These are phyloP conservation scores for Metarhizium anisopliae DNA, from an alignment of 2,329 filamentous ascomycete species.

Conservation along the genomic window DNA sequence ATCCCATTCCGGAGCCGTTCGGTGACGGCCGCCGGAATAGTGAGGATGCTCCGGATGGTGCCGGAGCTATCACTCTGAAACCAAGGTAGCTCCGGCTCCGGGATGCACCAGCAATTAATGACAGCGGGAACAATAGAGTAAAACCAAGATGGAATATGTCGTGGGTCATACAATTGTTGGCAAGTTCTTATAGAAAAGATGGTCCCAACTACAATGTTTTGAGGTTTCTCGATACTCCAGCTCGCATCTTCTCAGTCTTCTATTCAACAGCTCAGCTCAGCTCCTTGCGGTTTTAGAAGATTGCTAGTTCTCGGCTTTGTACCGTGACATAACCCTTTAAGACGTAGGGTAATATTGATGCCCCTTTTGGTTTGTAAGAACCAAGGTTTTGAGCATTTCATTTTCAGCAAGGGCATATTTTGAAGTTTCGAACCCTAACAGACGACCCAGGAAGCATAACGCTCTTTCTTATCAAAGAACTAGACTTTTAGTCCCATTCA, in stretches of 20 bases:
- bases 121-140: not conserved
- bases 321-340: not conserved
- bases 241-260: not conserved
- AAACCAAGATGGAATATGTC: not conserved
- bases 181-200: not conserved
- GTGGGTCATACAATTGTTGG: not conserved
- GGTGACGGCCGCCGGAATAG: slow-evolving; percentile 1
- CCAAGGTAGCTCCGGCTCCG: not conserved
- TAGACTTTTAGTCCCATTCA: too few species aligned
- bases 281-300: not conserved
- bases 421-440: not conserved
- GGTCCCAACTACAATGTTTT: not conserved
- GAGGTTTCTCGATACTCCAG: not conserved
- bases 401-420: not conserved
- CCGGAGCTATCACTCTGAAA: slow-evolving; percentile 5
- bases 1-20: slow-evolving; percentile 5
- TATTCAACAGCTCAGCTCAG: not conserved
- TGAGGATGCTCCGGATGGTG: slow-evolving; percentile 1
- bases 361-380: not conserved
- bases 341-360: not conserved
- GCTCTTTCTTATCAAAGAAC: too few species aligned
- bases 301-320: not conserved
- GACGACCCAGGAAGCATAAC: not conserved
- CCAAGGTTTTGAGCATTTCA: not conserved
- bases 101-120: not conserved